Conservation (phyloP, 805 yeast species). For the Candida xyloterini region DNA sequence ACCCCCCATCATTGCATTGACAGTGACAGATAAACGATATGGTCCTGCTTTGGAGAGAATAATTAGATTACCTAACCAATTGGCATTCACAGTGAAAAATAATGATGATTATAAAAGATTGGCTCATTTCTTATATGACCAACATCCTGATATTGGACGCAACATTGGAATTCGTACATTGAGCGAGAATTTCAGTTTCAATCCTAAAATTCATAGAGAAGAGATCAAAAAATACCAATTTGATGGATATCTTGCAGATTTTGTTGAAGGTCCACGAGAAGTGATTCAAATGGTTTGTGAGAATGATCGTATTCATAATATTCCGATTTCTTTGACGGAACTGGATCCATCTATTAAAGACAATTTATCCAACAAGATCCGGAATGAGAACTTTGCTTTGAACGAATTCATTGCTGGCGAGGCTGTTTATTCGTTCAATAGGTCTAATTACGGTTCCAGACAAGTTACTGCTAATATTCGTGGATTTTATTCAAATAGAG, state of each 20-base stretch:
- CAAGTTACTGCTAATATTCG: slow-evolving; percentile 47
- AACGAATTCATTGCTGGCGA: slow-evolving; percentile 60
- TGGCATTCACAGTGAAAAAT: slow-evolving; percentile 62
- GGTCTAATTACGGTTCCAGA: slow-evolving; percentile 63
- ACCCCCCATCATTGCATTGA: slow-evolving; percentile 70
- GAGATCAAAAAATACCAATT: slow-evolving; percentile 54
- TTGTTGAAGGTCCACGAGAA: slow-evolving; percentile 65
- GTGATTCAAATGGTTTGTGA: slow-evolving; percentile 74
- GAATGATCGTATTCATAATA: slow-evolving; percentile 43
- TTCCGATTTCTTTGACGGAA: slow-evolving; percentile 61
- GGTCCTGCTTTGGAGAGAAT: slow-evolving; percentile 58
- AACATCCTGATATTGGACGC: slow-evolving; percentile 23
- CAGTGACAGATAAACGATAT: slow-evolving; percentile 45
- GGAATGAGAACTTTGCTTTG: slow-evolving; percentile 44
- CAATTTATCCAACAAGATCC: slow-evolving; percentile 32
- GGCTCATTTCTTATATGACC: slow-evolving; percentile 41
- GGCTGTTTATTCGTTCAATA: slow-evolving; percentile 45
- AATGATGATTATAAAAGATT: slow-evolving; percentile 47
- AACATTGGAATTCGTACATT: slow-evolving; percentile 58
- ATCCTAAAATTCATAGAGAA: slow-evolving; percentile 13
- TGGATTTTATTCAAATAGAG: slow-evolving; percentile 20
- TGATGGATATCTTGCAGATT: slow-evolving; percentile 75
- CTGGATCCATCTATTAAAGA: slow-evolving; percentile 40
- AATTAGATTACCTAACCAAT: slow-evolving; percentile 49
- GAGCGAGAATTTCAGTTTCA: slow-evolving; percentile 13